A percentile compares a stretch with the other conserved stretches of the same genome.
phyloP scores from a whole-genome alignment of 345 rosid species.

The Linum usitatissimum region DNA sequence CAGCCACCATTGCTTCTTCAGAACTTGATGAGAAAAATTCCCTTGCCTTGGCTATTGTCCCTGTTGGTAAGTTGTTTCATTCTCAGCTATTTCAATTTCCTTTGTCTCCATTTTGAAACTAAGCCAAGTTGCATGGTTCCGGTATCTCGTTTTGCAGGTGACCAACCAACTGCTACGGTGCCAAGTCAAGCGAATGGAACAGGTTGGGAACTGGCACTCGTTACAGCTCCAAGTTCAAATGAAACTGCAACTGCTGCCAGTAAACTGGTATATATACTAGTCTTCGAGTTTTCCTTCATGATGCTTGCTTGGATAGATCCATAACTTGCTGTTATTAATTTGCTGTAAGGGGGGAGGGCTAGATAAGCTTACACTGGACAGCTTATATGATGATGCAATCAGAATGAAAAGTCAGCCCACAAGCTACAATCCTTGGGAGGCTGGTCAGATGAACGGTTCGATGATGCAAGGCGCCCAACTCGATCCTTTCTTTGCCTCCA shows the following conservation, averaged over 20 bases:
- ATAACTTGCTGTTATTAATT: conserved; percentile 2
- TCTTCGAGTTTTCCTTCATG: background rate
- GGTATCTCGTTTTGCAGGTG: conserved; percentile 40
- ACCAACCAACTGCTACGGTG: conserved; percentile 37
- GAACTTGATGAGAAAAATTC: conserved; percentile 79
- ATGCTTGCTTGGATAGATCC: background rate
- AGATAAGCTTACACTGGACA: conserved; percentile 84
- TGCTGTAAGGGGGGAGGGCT: conserved; percentile 72
- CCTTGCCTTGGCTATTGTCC: conserved; percentile 84
- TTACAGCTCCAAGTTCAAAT: conserved; percentile 83
- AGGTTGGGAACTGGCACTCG: conserved; percentile 96
- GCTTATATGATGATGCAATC: conserved; percentile 92
- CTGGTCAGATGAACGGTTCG: conserved; percentile 30
- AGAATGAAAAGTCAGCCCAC: conserved; percentile 60
- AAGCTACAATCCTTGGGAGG: conserved; percentile 87
- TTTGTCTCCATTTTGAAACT: too few species aligned
- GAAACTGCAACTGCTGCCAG: conserved; percentile 52
- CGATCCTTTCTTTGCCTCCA: conserved; percentile 52
- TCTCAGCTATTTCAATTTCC: background rate
- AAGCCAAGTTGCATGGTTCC: conserved; percentile 1
- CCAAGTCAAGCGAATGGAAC: conserved; percentile 39
- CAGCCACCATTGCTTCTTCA: conserved; percentile 45
- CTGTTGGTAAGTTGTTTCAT: conserved; percentile 46
- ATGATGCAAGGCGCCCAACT: conserved; percentile 50
- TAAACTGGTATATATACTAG: conserved; percentile 48